These are phyloP conservation scores for Geotrichum aggregatum DNA, from an alignment of 1,139 yeast genomes.

Conservation along the genomic window DNA sequence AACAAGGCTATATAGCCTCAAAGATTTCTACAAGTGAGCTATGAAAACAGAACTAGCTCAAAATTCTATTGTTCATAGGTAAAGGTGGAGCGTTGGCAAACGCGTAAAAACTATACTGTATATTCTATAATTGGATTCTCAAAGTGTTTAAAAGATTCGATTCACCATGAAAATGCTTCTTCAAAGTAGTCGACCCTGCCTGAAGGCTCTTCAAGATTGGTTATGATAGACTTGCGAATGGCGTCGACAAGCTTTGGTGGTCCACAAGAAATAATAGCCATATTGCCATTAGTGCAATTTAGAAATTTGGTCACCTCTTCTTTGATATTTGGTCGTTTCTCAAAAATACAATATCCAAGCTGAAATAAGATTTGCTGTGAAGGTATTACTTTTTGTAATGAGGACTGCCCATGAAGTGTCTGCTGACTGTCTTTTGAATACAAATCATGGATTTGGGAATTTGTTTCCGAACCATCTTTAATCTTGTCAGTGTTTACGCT, in stretches of 20 bases:
- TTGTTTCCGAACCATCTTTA: not conserved
- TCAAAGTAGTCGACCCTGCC: slow-evolving; percentile 38
- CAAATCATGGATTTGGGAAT: not conserved
- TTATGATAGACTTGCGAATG: slow-evolving; percentile 30
- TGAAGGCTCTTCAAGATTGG: slow-evolving; percentile 28
- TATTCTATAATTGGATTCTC: too few species aligned
- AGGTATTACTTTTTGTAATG: slow-evolving; percentile 12
- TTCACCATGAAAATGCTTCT: slow-evolving; percentile 41
- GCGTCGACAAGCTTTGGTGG: slow-evolving; percentile 32
- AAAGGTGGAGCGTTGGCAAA: too few species aligned
- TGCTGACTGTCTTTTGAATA: not conserved
- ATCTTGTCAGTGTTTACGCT: slow-evolving; percentile 7
- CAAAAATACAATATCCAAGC: slow-evolving; percentile 15
- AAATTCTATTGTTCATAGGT: too few species aligned
- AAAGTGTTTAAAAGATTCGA: too few species aligned
- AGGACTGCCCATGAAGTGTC: not conserved
- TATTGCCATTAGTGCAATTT: slow-evolving; percentile 7
- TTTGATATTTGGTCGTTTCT: slow-evolving; percentile 17
- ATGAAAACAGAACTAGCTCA: too few species aligned
- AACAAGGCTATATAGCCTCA: too few species aligned
- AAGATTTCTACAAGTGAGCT: too few species aligned
- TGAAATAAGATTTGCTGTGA: slow-evolving; percentile 13
- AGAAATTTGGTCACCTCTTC: slow-evolving; percentile 19
- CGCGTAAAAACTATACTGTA: too few species aligned
- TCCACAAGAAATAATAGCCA: slow-evolving; percentile 33